phyloP scores from a whole-genome alignment of 2,329 filamentous ascomycete species.

The Sarocladium brachiariae region DNA sequence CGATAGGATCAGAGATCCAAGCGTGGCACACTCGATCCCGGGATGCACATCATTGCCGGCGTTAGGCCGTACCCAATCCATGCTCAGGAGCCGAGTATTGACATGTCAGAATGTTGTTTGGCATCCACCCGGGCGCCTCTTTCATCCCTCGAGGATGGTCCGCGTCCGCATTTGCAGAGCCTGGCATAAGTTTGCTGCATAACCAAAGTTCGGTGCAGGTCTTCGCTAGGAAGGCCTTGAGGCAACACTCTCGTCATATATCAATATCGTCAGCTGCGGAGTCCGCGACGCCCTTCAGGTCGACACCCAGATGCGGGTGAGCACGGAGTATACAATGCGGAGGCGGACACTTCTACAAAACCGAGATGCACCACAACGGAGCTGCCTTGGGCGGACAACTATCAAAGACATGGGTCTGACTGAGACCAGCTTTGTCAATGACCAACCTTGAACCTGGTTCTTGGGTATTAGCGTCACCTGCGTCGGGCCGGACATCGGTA shows the following conservation, averaged over 20 bases:
- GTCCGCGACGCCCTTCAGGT: too few relatives aligned
- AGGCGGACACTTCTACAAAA: not conserved
- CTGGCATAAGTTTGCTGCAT: too few relatives aligned
- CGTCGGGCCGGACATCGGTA: not conserved
- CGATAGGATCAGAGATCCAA: constrained; percentile 6
- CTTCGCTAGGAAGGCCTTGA: too few relatives aligned
- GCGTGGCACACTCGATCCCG: not conserved
- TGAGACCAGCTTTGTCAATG: not conserved
- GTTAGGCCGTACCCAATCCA: too few relatives aligned
- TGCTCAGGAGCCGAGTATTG: not conserved
- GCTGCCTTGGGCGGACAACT: not conserved
- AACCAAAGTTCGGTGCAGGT: too few relatives aligned
- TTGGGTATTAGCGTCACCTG: not conserved
- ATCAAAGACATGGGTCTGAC: not conserved
- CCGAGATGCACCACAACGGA: not conserved
- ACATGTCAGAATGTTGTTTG: too few relatives aligned
- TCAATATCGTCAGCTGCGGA: too few relatives aligned
- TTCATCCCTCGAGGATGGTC: too few relatives aligned
- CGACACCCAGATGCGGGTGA: too few relatives aligned
- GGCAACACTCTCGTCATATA: too few relatives aligned
- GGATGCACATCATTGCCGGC: constrained; percentile 3
- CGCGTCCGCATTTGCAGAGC: too few relatives aligned
- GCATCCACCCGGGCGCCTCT: too few relatives aligned
- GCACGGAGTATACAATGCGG: not conserved
- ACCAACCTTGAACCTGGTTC: not conserved